Percentiles rank a stretch among this genome's conserved stretches.
These are phyloP conservation scores for Ajuga reptans DNA, from an alignment of 305 asterid genomes.

Conservation along the genomic window DNA sequence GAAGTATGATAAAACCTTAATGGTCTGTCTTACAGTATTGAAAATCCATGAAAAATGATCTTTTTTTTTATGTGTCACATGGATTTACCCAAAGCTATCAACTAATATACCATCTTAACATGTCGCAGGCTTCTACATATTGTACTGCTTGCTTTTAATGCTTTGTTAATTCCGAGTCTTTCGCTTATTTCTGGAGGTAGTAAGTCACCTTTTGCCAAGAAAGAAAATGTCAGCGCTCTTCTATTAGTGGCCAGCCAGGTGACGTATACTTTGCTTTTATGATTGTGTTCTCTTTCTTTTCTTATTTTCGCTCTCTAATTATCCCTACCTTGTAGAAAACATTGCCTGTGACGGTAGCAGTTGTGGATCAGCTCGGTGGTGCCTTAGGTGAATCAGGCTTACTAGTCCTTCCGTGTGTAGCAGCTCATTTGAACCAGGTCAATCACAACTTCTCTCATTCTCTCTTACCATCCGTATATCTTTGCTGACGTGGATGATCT, in stretches of 20 bases:
- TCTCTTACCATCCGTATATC: not conserved
- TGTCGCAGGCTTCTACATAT: slow-evolving; percentile 66
- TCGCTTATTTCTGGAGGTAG: slow-evolving; percentile 47
- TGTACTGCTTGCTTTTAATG: slow-evolving; percentile 52
- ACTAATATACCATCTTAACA: slow-evolving; percentile 20
- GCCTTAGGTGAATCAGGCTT: slow-evolving; percentile 71
- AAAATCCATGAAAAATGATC: not conserved
- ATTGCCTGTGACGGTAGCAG: slow-evolving; percentile 83
- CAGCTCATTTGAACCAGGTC: slow-evolving; percentile 87
- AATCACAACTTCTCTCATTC: not conserved
- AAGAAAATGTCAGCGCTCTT: slow-evolving; percentile 62
- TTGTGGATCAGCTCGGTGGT: slow-evolving; percentile 78
- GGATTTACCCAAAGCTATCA: slow-evolving; percentile 5
- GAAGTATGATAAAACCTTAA: not conserved
- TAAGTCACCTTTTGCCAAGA: slow-evolving; percentile 55
- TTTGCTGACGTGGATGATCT: slow-evolving; percentile 12
- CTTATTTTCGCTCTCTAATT: too few relatives aligned
- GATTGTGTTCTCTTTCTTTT: not conserved
- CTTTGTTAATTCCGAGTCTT: slow-evolving; percentile 39
- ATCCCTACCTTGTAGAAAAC: slow-evolving; percentile 48
- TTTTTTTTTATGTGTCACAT: not conserved
- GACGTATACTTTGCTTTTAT: slow-evolving; percentile 18
- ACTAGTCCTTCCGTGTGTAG: slow-evolving; percentile 76
- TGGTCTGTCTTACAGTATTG: not conserved
- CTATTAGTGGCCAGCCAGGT: slow-evolving; percentile 90